Conservation (phyloP, 2,329 filamentous ascomycete species). For the Ceratocystis albifundus region DNA sequence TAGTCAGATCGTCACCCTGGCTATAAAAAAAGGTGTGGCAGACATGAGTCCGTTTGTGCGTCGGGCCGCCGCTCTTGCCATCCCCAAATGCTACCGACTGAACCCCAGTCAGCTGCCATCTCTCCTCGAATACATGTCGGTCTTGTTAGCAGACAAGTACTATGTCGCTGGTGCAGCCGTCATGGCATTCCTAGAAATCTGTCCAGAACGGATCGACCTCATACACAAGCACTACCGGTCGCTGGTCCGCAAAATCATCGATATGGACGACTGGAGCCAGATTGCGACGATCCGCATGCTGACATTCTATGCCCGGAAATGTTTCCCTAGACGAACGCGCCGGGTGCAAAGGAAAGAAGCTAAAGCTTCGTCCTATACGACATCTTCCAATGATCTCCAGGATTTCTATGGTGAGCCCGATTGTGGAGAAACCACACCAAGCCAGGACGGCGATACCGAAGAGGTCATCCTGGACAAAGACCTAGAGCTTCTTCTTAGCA, state of each 20-base stretch:
- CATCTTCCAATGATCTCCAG: conserved; percentile 39
- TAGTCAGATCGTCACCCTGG: conserved; percentile 89
- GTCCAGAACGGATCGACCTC: conserved; percentile 74
- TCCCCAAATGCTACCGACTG: conserved; percentile 88
- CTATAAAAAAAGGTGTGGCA: conserved; percentile 83
- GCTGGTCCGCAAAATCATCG: conserved; percentile 79
- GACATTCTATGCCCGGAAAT: conserved; percentile 72
- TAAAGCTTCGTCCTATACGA: conserved; percentile 31
- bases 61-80: conserved; percentile 82
- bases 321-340: conserved; percentile 63
- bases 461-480: conserved; percentile 63
- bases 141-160: conserved; percentile 77
- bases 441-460: conserved; percentile 39
- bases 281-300: conserved; percentile 70
- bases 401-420: conserved; percentile 68
- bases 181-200: conserved; percentile 76
- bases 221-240: conserved; percentile 82
- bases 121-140: conserved; percentile 67
- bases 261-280: conserved; percentile 99
- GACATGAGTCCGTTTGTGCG: conserved; percentile 94
- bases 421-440: conserved; percentile 32
- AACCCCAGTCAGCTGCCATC: conserved; percentile 79
- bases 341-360: conserved; percentile 31
- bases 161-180: conserved; percentile 94
- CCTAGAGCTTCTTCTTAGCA: conserved; percentile 65